Base-by-base conservation (phyloP, 2,329 filamentous ascomycete species). In the Sclerotinia glacialis region DNA sequence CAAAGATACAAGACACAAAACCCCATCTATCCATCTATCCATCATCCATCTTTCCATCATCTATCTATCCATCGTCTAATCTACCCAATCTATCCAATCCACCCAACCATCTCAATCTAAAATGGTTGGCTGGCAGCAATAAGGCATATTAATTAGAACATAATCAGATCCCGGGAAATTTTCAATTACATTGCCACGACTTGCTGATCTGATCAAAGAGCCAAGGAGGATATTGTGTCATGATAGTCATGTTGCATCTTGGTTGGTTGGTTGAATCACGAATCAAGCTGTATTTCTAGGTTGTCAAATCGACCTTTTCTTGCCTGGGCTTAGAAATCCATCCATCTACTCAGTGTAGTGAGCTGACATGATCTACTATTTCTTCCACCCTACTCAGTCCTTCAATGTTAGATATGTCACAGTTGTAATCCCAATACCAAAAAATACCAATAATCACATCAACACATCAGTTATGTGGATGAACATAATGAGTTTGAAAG, bases 401-500 rank as follows among this genome's bases (percentile, higher is more conserved):
- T 6, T 23, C 12, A 2, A 47, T 23, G n/a, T 55, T 64, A 21
- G 9, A 34, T n/a, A 21, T 55, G 9, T 37, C 50, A 18, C 21
- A 6, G 46, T 21, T 21, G 4, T 14, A 8, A 40, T 26, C 7
- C 16, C 26, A n/a, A 31, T 2, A 46, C 31, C 14, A 31, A 28
- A 6, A 6, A 37, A 52, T 34, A 60, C 5, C 44, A 44, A 34
- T 31, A 14, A 52, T 60, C 64, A 65, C 53, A 58, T 40, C 4
- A 11, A 54, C 28, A 40, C 12, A 5, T 47, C 56, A 62, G 40
- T 18, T 23, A 56, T 52, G 21, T 12, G 63, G 21, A 53, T 14
- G 18, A 47, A 60, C 5, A 40, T 49, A 3, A 21, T 49, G 44
- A 61, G 58, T 50, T 61, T 60, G 44, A 71, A 72, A 73, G 71